These are phyloP conservation scores for Fusarium floridanum DNA, from an alignment of 2,329 filamentous ascomycete species.

Conservation along the genomic window DNA sequence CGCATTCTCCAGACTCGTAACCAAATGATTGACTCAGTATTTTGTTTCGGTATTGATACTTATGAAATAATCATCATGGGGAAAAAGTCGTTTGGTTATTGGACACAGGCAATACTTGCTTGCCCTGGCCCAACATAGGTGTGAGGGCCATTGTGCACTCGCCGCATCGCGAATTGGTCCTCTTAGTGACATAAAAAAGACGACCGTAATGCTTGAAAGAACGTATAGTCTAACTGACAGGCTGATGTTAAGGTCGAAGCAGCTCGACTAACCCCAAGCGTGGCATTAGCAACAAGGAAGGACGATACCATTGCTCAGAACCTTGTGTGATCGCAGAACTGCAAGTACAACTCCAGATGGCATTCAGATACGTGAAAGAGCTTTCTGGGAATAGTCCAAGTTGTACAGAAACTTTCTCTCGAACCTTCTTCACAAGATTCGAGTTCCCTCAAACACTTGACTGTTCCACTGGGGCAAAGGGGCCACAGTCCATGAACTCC, in stretches of 20 bases:
- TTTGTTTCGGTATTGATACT: neutral
- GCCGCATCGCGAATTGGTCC: neutral
- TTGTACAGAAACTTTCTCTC: conserved; percentile 15
- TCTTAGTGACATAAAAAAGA: too few species aligned
- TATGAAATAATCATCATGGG: neutral
- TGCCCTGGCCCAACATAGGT: too few species aligned
- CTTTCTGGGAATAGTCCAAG: neutral
- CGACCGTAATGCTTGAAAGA: too few species aligned
- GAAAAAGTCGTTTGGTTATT: too few species aligned
- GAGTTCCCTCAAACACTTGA: conserved; percentile 29
- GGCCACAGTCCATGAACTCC: conserved; percentile 34
- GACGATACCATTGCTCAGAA: neutral
- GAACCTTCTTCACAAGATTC: conserved; percentile 25
- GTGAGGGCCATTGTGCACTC: neutral
- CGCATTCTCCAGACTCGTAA: neutral
- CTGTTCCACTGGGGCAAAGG: conserved; percentile 5
- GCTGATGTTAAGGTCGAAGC: neutral
- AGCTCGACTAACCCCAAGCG: neutral
- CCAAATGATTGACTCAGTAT: neutral
- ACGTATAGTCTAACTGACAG: too few species aligned
- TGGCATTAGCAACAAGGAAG: neutral
- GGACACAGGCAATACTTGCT: too few species aligned
- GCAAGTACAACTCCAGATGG: neutral
- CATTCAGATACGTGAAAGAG: neutral
- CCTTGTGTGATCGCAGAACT: neutral